Evolutionary conservation across 1,139 yeast species (phyloP), one percentile per base, ranked within the genome.

Genomic region (Insectozyma bohioensis): DNA sequence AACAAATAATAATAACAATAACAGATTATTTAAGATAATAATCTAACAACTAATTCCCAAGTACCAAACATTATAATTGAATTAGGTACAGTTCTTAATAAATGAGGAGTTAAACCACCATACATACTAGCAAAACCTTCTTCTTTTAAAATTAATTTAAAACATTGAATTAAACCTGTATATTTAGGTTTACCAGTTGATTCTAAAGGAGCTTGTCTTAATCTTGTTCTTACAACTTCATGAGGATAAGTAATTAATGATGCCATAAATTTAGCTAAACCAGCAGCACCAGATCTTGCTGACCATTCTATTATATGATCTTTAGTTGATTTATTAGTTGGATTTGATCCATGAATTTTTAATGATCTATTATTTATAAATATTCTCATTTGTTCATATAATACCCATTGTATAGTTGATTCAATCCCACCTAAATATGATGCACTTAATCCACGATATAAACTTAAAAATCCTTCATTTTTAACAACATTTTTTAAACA

Each of bases 1-100:
- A 27, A 27, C 27, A 12, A 15, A 15, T 14, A 12, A 19, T 12
- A 19, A 19, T 10, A 24, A 17, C 15, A 26, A 14, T 21, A 19
- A 26, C 28, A 11, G n/a, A 18, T 28, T 15, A 5, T 22, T 48
- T 42, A 56, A 17, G 87, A 78, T 32, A 84, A 64, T 26, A 83
- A 54, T 41, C 84, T 74, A 26, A 92, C 88, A 31, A 94, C 86
- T 29, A 94, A 61, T 54, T 94, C 99, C 97, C 98, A 94, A 2
- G 98, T 90, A 23, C 99, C 98, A 68, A 94, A 94, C 97, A 94
- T 92, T 45, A 94, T 90, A 54, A 94, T 88, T 48, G 96, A 86
- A 59, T 92, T 94, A 2, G 99, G 99, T 30, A 94, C 98, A 0
- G 98, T 94, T 60, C 98, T 77, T 62, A 94, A 74, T 49, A 94